These are phyloP conservation scores for Globisporangium nodosum DNA, from an alignment of 352 stramenopile genomes.

Conservation along the genomic window DNA sequence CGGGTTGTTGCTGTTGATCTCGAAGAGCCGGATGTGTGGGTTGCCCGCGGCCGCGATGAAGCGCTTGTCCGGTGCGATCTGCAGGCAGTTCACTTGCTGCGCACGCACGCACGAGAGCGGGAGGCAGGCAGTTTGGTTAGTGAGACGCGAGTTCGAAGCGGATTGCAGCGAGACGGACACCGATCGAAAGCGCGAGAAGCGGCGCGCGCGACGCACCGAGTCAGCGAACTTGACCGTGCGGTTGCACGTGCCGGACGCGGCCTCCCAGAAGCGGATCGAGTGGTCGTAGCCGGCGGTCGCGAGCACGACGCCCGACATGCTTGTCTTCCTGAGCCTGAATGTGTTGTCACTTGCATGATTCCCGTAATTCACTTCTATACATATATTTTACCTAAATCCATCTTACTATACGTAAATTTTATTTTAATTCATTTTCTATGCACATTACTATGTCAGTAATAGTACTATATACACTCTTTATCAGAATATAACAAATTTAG, in stretches of 20 bases:
- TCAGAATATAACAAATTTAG: too few relatives aligned
- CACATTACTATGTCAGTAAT: too few relatives aligned
- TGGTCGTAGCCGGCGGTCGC: slow-evolving; percentile 97
- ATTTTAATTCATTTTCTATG: too few relatives aligned
- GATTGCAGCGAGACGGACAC: neutral
- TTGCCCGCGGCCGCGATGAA: slow-evolving; percentile 97
- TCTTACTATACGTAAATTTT: too few relatives aligned
- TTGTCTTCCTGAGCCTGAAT: neutral
- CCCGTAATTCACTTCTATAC: too few relatives aligned
- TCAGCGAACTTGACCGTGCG: slow-evolving; percentile 95
- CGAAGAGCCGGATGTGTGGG: slow-evolving; percentile 96
- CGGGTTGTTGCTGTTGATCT: slow-evolving; percentile 95
- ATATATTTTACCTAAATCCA: too few relatives aligned
- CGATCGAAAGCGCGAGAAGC: slow-evolving; percentile 1
- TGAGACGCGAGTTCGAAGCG: slow-evolving; percentile 1
- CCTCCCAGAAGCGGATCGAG: slow-evolving; percentile 98
- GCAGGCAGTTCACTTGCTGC: slow-evolving; percentile 95
- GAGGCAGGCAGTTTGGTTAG: neutral
- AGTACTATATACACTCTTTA: too few relatives aligned
- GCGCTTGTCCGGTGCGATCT: slow-evolving; percentile 96
- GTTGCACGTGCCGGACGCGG: slow-evolving; percentile 92
- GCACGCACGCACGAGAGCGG: neutral
- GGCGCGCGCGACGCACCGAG: slow-evolving; percentile 45
- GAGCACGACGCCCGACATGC: slow-evolving; percentile 91
- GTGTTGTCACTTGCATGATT: neutral